Percentiles rank a stretch among this genome's conserved stretches.
These are phyloP conservation scores for Fraxinus floribunda DNA, from an alignment of 305 asterid genomes.

Conservation along the genomic window DNA sequence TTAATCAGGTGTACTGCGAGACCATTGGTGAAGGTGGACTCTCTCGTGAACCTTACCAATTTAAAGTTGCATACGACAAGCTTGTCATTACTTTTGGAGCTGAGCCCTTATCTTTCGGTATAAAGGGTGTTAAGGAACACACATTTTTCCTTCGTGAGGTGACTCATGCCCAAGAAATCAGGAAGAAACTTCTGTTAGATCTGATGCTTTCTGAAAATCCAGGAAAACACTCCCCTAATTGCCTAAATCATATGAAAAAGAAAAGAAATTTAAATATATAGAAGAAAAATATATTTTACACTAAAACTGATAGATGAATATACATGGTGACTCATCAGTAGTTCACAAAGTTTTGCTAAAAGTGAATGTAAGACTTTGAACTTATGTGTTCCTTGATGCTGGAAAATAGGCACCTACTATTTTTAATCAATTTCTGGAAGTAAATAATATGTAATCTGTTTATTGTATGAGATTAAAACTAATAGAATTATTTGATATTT, in stretches of 20 bases:
- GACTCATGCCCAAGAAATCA: slow-evolving; percentile 83
- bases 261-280: background rate
- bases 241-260: background rate
- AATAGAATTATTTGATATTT: background rate
- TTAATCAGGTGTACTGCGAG: slow-evolving; percentile 66
- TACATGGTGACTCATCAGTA: background rate
- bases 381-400: background rate
- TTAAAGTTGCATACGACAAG: slow-evolving; percentile 84
- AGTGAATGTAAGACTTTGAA: background rate
- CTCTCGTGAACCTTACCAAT: slow-evolving; percentile 46
- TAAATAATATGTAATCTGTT: too few relatives aligned
- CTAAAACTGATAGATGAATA: background rate
- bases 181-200: slow-evolving; percentile 80
- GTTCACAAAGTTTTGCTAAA: background rate
- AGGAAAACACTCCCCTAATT: slow-evolving; percentile 37
- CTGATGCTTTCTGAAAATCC: slow-evolving; percentile 92
- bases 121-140: slow-evolving; percentile 74
- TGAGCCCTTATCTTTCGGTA: slow-evolving; percentile 81
- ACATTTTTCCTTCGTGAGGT: slow-evolving; percentile 89
- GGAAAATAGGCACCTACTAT: too few relatives aligned
- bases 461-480: background rate
- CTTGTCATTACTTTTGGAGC: slow-evolving; percentile 90
- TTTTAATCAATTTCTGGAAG: too few relatives aligned
- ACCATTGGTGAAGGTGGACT: slow-evolving; percentile 42
- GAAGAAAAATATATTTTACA: background rate